Evolutionary conservation across 2,329 filamentous ascomycete species (phyloP).

Genomic region (Neurospora sp.): DNA sequence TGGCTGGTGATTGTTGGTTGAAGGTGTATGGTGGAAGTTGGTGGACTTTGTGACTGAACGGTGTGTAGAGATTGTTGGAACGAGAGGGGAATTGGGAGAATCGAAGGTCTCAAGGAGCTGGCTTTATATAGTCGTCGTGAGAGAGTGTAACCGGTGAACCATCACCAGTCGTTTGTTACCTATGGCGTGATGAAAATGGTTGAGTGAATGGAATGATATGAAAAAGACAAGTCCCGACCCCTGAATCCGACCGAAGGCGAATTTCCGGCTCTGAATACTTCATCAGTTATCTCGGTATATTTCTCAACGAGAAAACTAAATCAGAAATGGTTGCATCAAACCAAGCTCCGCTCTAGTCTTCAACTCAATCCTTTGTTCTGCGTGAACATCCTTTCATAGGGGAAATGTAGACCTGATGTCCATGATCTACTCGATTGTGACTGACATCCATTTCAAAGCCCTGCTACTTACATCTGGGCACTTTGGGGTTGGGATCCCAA

Average conservation of each 20-base stretch:
- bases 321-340: too few relatives aligned
- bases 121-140: accelerated
- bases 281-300: background rate
- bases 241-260: background rate
- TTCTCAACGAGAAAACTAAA: too few relatives aligned
- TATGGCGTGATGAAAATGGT: background rate
- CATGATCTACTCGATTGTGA: background rate
- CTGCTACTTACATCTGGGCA: background rate
- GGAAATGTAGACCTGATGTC: background rate
- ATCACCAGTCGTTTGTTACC: background rate
- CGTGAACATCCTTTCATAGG: too few relatives aligned
- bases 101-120: accelerated
- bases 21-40: background rate
- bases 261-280: background rate
- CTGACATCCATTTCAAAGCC: background rate
- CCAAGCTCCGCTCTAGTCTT: too few relatives aligned
- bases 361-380: too few relatives aligned
- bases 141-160: background rate
- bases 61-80: background rate
- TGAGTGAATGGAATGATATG: background rate
- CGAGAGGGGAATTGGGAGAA: background rate
- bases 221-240: background rate
- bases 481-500: background rate
- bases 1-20: background rate
- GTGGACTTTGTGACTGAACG: background rate